Conservation (phyloP, 345 rosid species). For the Populus davidiana region DNA sequence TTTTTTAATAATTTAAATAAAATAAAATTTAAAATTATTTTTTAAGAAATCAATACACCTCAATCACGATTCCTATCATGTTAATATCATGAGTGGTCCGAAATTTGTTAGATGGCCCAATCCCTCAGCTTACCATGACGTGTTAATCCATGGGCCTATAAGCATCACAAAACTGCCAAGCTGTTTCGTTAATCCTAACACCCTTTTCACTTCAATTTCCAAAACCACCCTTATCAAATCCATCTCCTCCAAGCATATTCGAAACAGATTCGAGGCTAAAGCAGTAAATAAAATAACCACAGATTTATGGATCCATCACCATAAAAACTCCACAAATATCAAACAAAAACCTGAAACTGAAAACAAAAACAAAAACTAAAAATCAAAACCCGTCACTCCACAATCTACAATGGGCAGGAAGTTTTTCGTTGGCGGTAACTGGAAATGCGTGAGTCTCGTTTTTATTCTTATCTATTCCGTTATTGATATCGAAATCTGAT, state of each 20-base stretch:
- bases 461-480: background rate
- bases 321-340: background rate
- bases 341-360: background rate
- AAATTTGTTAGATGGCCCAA: background rate
- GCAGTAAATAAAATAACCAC: background rate
- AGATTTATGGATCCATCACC: conserved; percentile 15
- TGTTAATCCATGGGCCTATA: background rate
- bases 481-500: background rate
- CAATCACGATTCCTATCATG: no score
- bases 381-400: background rate
- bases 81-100: background rate
- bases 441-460: conserved; percentile 78
- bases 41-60: no score
- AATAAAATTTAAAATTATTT: no score
- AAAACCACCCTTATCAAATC: conserved; percentile 3
- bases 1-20: no score
- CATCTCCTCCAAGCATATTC: background rate
- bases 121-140: background rate
- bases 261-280: background rate
- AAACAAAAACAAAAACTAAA: background rate
- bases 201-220: background rate
- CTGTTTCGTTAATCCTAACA: background rate
- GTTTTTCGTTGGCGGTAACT: conserved; percentile 96
- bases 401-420: conserved; percentile 57
- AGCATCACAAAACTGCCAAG: no score